Evolutionary conservation across 179 eudicot species (phyloP).

Genomic region (Gypsophila paniculata): DNA sequence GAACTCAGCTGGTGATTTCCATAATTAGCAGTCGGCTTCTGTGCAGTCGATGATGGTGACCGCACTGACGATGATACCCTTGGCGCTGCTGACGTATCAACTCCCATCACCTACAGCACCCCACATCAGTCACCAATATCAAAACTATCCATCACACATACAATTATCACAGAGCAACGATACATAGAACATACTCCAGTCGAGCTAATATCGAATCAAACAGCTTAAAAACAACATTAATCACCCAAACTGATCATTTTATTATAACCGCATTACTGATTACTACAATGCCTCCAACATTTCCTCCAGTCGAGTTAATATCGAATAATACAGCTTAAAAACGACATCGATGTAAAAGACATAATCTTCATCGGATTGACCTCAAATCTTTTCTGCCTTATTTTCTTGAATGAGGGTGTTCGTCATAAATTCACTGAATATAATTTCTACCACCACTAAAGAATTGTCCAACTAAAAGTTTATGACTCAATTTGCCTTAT

Average conservation of each 20-base stretch:
- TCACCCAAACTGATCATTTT: not conserved
- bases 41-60: conserved; percentile 32
- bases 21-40: conserved; percentile 37
- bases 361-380: no score
- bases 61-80: conserved; percentile 15
- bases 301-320: no score
- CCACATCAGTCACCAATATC: conserved; percentile 13
- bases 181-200: not conserved
- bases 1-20: conserved; percentile 36
- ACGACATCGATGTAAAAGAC: no score
- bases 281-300: not conserved
- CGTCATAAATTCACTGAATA: no score
- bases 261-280: not conserved
- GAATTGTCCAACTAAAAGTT: no score
- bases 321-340: no score
- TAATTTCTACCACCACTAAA: no score
- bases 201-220: no score
- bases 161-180: not conserved
- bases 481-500: no score
- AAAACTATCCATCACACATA: conserved; percentile 3
- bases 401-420: no score
- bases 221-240: not conserved
- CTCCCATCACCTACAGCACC: conserved; percentile 43
- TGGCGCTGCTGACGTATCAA: conserved; percentile 14
- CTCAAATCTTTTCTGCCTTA: no score